Conservation (phyloP, 805 yeast genomes). For the Groenewaldozyma salmanticensis region DNA sequence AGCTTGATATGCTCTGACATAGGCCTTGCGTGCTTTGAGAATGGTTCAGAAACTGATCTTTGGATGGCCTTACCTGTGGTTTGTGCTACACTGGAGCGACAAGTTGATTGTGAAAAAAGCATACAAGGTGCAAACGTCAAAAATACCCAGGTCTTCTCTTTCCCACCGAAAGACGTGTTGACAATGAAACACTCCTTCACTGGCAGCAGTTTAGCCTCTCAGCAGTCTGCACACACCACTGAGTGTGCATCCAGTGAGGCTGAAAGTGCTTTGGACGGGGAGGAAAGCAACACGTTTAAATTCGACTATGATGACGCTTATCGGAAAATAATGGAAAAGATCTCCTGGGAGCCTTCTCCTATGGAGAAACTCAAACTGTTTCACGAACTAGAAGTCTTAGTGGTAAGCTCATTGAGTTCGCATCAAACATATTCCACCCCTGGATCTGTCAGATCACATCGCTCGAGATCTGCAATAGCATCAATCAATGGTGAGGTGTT, state of each 20-base stretch:
- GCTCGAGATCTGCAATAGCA: slow-evolving; percentile 13
- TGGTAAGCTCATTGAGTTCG: slow-evolving; percentile 16
- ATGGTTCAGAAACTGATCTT: slow-evolving; percentile 28
- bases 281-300: neutral
- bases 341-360: slow-evolving; percentile 21
- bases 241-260: neutral
- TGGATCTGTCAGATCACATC: slow-evolving; percentile 13
- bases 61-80: slow-evolving; percentile 20
- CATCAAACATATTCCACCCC: slow-evolving; percentile 10
- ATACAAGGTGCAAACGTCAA: no score
- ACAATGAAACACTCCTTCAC: neutral
- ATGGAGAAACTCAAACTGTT: slow-evolving; percentile 18
- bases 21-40: slow-evolving; percentile 19
- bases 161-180: no score
- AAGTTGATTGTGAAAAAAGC: neutral
- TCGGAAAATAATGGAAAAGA: slow-evolving; percentile 13
- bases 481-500: slow-evolving; percentile 5
- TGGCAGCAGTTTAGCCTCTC: neutral
- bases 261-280: neutral
- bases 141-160: no score
- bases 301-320: slow-evolving; percentile 20
- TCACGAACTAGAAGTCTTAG: slow-evolving; percentile 20
- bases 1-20: slow-evolving; percentile 26
- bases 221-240: neutral
- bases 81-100: slow-evolving; percentile 7